Conservation (phyloP, 345 rosid genomes). For the Erucastrum elatum region DNA sequence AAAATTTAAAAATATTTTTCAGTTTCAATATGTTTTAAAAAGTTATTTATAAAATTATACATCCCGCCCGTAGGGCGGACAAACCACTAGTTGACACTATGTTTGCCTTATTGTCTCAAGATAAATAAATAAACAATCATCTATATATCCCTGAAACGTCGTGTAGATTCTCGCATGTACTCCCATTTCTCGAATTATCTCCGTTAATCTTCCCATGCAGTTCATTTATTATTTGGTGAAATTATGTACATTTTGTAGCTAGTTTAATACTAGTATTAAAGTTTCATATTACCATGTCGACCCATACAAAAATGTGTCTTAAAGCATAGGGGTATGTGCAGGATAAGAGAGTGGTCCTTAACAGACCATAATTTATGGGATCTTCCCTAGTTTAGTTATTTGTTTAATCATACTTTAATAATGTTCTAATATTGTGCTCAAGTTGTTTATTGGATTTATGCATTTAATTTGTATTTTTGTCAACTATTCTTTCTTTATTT, state of each 20-base stretch:
- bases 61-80: no score
- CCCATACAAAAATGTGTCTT: not conserved
- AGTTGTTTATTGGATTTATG: slow-evolving; percentile 28
- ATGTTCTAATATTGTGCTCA: slow-evolving; percentile 7
- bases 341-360: slow-evolving; percentile 38
- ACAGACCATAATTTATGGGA: slow-evolving; percentile 34
- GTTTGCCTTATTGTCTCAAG: not conserved
- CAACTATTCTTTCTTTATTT: not conserved
- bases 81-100: slow-evolving; percentile 9
- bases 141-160: slow-evolving; percentile 12
- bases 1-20: no score
- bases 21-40: no score
- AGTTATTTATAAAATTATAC: no score
- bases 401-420: slow-evolving; percentile 2
- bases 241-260: not conserved
- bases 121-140: not conserved
- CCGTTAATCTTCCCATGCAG: slow-evolving; percentile 2
- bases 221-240: slow-evolving; percentile 5
- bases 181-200: not conserved
- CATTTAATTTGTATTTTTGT: not conserved
- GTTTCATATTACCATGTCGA: slow-evolving; percentile 2
- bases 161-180: slow-evolving; percentile 7
- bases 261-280: not conserved
- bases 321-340: slow-evolving; percentile 36
- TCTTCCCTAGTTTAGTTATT: slow-evolving; percentile 10